Base-by-base conservation (phyloP, 495 filamentous ascomycete genomes). In the Penicillium atrosanguineum region DNA sequence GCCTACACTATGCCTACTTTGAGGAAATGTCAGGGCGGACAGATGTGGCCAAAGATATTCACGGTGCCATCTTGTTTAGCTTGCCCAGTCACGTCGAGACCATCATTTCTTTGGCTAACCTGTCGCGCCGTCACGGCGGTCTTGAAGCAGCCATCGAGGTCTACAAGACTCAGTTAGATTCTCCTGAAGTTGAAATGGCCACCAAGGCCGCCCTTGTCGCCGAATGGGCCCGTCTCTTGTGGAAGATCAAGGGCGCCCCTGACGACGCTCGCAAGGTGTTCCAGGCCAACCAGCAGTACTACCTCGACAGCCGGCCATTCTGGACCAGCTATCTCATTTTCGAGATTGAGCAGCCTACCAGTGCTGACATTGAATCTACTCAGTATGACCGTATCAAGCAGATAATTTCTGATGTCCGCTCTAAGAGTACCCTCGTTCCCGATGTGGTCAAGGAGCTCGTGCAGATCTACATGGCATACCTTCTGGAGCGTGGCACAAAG, bases 1-100 rank as follows among this genome's bases (percentile, higher is more conserved):
- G 94, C 23, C 78, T 96, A 23, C 88, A 95, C 61, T 99, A 91
- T 69, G 93, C 95, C 9, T 90, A 90, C 56, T 97, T 97, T 57
- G 94, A 99, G 62, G 94, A 97, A 69, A 84, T 87, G 68, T 81
- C 79, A 25, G 88, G 82, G 26, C 82, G 90, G 20, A 68, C 88
- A 38, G 87, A 89, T 50, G 78, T 95, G 21, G 88, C 95, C 6
- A 82, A 83, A 56, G 91, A 87, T 46, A 90, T 97, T 50, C 87
- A 96, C 57, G 78, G 86, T 25, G 86, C 90, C 1, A 86, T 99
- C 41, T 78, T 99, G 20, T 67, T 84, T 41, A 64, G 65, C 20
- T 52, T 84, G 7, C 86, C 94, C 4, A 87, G 87, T 55, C 86
- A 91, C 59, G 83, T 96, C 21, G 91, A 97, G 68, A 88, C 88